These are phyloP conservation scores for Penicillium dipodomyicola DNA, from an alignment of 495 filamentous ascomycete species.

Conservation along the genomic window DNA sequence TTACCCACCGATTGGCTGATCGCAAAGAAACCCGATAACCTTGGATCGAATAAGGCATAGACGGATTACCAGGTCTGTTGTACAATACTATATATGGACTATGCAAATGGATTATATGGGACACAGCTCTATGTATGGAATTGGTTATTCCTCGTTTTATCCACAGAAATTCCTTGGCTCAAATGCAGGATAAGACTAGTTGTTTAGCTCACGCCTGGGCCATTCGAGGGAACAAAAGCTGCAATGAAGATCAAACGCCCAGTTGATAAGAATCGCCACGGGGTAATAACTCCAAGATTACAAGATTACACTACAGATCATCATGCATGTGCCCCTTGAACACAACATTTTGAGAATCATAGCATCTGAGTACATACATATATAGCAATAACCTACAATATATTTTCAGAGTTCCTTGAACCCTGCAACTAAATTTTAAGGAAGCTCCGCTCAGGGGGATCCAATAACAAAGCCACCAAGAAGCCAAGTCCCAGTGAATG, in stretches of 20 bases:
- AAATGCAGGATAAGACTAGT: not conserved
- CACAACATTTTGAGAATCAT: not conserved
- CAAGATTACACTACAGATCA: slow-evolving; percentile 3
- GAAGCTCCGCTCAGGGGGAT: slow-evolving; percentile 1
- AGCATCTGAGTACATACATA: not conserved
- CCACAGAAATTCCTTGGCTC: not conserved
- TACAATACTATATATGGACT: not conserved
- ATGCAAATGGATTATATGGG: not conserved
- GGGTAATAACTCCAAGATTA: not conserved
- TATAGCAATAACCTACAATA: not conserved
- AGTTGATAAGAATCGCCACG: slow-evolving; percentile 6
- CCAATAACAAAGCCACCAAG: not conserved
- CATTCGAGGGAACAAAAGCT: not conserved
- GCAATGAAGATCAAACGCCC: slow-evolving; percentile 10
- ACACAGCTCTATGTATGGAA: not conserved
- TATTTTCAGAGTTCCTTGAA: slow-evolving; percentile 2
- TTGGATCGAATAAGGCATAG: not conserved
- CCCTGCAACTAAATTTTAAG: not conserved
- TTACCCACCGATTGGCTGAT: not conserved
- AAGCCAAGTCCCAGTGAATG: slow-evolving; percentile 3
- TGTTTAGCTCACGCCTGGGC: slow-evolving; percentile 5
- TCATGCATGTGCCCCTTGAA: slow-evolving; percentile 11
- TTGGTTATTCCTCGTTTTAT: not conserved
- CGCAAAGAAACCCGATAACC: not conserved
- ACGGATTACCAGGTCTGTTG: not conserved